Conservation (phyloP, 768 basidiomycete genomes). For the Boletus coccyginus region DNA sequence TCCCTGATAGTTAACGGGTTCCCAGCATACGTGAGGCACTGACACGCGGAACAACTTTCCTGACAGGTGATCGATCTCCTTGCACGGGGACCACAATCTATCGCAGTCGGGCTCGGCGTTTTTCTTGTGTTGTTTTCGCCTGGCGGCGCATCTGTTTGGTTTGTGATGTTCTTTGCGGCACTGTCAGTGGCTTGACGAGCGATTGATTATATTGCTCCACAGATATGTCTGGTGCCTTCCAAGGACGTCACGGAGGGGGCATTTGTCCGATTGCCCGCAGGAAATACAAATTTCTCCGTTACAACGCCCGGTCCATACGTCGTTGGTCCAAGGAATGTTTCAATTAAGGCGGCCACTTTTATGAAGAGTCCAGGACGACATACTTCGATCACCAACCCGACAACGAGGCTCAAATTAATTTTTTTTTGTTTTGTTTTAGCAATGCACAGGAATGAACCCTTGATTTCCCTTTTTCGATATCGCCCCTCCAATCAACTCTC, state of each 20-base stretch:
- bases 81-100: conserved; percentile 2
- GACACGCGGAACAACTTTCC: background rate
- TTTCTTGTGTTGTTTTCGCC: conserved; percentile 7
- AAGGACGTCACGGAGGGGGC: background rate
- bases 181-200: conserved; percentile 8
- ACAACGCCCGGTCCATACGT: background rate
- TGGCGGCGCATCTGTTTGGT: conserved; percentile 11
- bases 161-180: conserved; percentile 6
- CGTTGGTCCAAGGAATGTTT: conserved; percentile 4
- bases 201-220: background rate
- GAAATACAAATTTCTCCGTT: background rate
- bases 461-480: conserved; percentile 8
- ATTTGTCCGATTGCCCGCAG: conserved; percentile 7
- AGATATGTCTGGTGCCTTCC: conserved; percentile 1
- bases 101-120: conserved; percentile 4
- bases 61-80: conserved; percentile 16
- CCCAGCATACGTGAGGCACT: conserved; percentile 1
- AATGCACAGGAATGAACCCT: conserved; percentile 4
- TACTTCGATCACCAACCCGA: conserved; percentile 7
- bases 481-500: conserved; percentile 4
- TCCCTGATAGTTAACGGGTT: conserved; percentile 7
- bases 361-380: conserved; percentile 1
- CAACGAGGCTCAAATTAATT: conserved; percentile 3
- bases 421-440: background rate
- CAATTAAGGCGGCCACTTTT: background rate